phyloP scores from a whole-genome alignment of 2,329 filamentous ascomycete genomes.

The Penicillium sp. region DNA sequence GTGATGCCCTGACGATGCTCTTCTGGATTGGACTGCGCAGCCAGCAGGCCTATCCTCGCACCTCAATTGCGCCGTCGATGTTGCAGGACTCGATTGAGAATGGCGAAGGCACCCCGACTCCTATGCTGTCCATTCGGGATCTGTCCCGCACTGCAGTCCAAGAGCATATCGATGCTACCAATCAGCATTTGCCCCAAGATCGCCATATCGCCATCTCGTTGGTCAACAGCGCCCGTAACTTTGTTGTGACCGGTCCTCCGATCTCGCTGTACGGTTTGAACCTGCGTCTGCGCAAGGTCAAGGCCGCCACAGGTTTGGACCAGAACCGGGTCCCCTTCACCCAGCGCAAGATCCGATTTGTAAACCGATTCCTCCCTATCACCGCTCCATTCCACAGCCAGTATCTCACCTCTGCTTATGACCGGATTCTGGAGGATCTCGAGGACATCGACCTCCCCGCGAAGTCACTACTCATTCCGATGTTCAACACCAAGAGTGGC shows the following conservation, averaged over 20 bases:
- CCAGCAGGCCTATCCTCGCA: conserved; percentile 94
- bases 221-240: conserved; percentile 92
- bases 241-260: conserved; percentile 93
- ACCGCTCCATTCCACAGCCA: conserved; percentile 98
- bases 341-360: conserved; percentile 91
- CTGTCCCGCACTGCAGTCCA: conserved; percentile 82
- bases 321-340: conserved; percentile 93
- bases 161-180: conserved; percentile 93
- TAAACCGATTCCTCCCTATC: conserved; percentile 94
- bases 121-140: conserved; percentile 96
- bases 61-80: conserved; percentile 83
- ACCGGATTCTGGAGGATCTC: conserved; percentile 79
- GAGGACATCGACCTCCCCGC: conserved; percentile 72
- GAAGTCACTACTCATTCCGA: conserved; percentile 69
- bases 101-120: conserved; percentile 90
- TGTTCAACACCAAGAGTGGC: conserved; percentile 86
- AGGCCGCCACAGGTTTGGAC: conserved; percentile 93
- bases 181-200: conserved; percentile 87
- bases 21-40: conserved; percentile 98
- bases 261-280: conserved; percentile 96
- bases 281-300: conserved; percentile 88
- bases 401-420: conserved; percentile 76
- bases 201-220: conserved; percentile 93
- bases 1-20: conserved; percentile 78
- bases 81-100: conserved; percentile 90